These are phyloP conservation scores for Wickerhamomyces sydowiorum DNA, from an alignment of 805 yeast species.

Conservation along the genomic window DNA sequence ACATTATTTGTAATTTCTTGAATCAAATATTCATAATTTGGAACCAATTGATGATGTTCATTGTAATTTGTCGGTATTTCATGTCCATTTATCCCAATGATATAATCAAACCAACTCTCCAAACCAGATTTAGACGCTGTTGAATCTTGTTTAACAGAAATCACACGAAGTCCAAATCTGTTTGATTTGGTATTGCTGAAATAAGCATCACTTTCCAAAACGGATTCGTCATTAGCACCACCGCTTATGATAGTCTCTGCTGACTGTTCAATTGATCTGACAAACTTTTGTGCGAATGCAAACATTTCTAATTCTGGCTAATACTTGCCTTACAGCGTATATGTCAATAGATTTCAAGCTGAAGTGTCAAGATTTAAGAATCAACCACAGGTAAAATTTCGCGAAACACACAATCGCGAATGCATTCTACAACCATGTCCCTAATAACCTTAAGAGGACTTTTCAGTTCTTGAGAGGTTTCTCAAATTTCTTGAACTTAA, in stretches of 20 bases:
- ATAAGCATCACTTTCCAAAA: constrained; percentile 20
- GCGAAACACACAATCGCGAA: no score
- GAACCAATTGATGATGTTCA: constrained; percentile 28
- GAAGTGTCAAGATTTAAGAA: no score
- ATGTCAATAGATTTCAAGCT: not conserved
- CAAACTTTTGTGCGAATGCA: constrained; percentile 61
- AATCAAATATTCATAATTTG: constrained; percentile 37
- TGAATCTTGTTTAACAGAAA: constrained; percentile 42
- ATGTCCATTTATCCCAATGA: constrained; percentile 73
- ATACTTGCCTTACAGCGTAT: no score
- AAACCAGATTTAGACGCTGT: constrained; percentile 48
- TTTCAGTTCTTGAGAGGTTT: no score
- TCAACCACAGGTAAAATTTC: no score
- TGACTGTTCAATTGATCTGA: constrained; percentile 44
- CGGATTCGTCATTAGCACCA: constrained; percentile 20
- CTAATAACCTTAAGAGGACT: no score
- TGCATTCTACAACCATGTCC: no score
- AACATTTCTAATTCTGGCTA: no score
- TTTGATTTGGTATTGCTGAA: constrained; percentile 23
- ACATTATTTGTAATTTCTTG: constrained; percentile 37
- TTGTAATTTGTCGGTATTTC: constrained; percentile 38
- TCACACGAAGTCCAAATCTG: constrained; percentile 51
- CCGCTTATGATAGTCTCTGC: constrained; percentile 23
- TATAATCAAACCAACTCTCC: constrained; percentile 84
- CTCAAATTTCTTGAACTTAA: no score